These are phyloP conservation scores for Stellera chamaejasme DNA, from an alignment of 345 rosid species.

Conservation along the genomic window DNA sequence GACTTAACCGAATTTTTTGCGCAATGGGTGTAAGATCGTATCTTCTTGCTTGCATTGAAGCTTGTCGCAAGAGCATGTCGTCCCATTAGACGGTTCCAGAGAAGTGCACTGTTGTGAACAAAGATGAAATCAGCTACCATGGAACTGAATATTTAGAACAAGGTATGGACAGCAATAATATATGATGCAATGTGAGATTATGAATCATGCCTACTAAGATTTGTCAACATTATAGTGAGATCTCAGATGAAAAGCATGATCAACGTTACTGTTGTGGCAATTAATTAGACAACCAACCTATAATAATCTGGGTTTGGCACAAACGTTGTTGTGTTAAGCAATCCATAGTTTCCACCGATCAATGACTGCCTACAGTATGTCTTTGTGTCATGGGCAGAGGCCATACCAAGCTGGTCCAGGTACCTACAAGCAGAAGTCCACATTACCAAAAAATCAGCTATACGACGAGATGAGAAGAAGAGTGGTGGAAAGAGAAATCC, in stretches of 20 bases:
- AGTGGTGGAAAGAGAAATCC: too few relatives aligned
- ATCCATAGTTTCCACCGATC: slow-evolving; percentile 87
- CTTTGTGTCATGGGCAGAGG: slow-evolving; percentile 59
- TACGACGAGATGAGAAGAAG: slow-evolving; percentile 14
- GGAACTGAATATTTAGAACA: too few relatives aligned
- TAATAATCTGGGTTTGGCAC: slow-evolving; percentile 93
- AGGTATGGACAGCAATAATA: too few relatives aligned
- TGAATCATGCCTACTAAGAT: too few relatives aligned
- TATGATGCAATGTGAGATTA: too few relatives aligned
- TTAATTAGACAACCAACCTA: slow-evolving; percentile 30
- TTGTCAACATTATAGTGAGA: too few relatives aligned
- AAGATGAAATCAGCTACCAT: too few relatives aligned
- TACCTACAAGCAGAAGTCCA: slow-evolving; percentile 46
- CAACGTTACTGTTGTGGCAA: too few relatives aligned
- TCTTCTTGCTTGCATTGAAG: slow-evolving; percentile 52
- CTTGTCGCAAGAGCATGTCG: slow-evolving; percentile 51
- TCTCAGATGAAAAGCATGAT: too few relatives aligned
- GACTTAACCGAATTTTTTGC: slow-evolving; percentile 66
- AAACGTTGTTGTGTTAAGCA: slow-evolving; percentile 65
- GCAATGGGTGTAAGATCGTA: slow-evolving; percentile 79
- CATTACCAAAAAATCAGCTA: slow-evolving; percentile 6
- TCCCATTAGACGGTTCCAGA: slow-evolving; percentile 89
- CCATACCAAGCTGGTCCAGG: slow-evolving; percentile 87
- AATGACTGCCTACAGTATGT: slow-evolving; percentile 90
- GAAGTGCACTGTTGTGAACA: slow-evolving; percentile 60